Percentiles rank a stretch among this genome's conserved stretches.
Evolutionary conservation across 2,329 filamentous ascomycete genomes (phyloP).

Genomic region (Sarocladiaceae sp.): DNA sequence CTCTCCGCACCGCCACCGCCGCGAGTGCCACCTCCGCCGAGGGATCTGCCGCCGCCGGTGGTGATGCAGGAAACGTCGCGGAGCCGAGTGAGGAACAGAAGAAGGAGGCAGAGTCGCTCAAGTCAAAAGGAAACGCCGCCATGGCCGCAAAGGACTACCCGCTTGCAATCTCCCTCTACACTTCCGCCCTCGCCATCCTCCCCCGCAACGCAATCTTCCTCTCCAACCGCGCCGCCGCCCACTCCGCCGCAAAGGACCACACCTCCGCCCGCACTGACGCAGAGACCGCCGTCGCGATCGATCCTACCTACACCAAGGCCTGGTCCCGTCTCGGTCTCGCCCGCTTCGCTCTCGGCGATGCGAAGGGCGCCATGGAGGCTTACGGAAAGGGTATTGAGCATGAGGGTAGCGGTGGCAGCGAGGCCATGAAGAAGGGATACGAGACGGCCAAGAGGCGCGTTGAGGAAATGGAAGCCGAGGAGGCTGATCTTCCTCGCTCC

Average conservation of each 20-base stretch:
- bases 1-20: constrained; percentile 59
- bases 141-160: constrained; percentile 93
- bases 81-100: constrained; percentile 52
- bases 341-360: constrained; percentile 84
- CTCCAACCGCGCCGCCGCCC: constrained; percentile 91
- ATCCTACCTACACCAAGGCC: constrained; percentile 93
- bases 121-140: constrained; percentile 85
- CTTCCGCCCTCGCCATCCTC: constrained; percentile 72
- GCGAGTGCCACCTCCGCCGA: constrained; percentile 30
- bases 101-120: constrained; percentile 79
- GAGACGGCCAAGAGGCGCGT: constrained; percentile 88
- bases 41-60: constrained; percentile 35
- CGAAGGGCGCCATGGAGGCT: constrained; percentile 87
- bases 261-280: constrained; percentile 79
- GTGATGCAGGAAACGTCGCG: constrained; percentile 23
- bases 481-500: constrained; percentile 33
- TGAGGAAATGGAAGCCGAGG: constrained; percentile 63
- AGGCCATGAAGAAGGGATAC: constrained; percentile 94
- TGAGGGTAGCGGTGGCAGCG: constrained; percentile 88
- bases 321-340: constrained; percentile 93
- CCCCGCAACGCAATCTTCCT: constrained; percentile 93
- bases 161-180: constrained; percentile 78
- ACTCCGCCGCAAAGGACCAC: constrained; percentile 80
- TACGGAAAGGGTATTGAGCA: constrained; percentile 89
- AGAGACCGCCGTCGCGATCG: constrained; percentile 79